Base-by-base conservation (phyloP, 805 yeast genomes). In the Torulaspora franciscae region DNA sequence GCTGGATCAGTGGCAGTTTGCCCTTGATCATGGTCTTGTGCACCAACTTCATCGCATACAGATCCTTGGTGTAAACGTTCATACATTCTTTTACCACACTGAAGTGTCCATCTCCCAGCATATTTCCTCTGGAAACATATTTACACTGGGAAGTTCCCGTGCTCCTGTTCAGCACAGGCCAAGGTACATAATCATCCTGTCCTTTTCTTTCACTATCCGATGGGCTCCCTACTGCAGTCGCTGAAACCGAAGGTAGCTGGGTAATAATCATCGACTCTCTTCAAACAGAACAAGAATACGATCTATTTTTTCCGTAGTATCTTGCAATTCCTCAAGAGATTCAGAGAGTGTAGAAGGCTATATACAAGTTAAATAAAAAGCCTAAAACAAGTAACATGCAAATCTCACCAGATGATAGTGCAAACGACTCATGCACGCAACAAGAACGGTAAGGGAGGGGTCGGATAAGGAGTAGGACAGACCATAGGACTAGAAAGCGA, bases 71-170 rank as follows among this genome's bases (percentile, higher is more conserved):
- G 24, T 55, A 50, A 4, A 58, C 59, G 47, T 70, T 69, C 57
- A 69, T 72, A 51, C 81, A 75, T 50, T 74, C 78, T 50, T 67
- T 71, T 10, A 77, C 81, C 7, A 68, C 64, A 13, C 79, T 72
- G 50, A 71, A 76, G 19, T 76, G 69, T 0, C 82, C 82, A 49
- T 66, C 65, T 2, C 78, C 78, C 13, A 73, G 43, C 33, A 52
- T 56, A 3, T 52, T 43, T n/a, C 55, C 47, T 32, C 52, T 56
- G 4, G 61, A 52, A 7, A 61, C 52, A 44, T 64, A 64, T 37
- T 62, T 62, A 35, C 68, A 64, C 32, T 59, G 52, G 19, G 52
- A 48, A 10, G 56, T 38, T 2, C 40, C 43, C 6, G 36, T 36
- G 6, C 27, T 43, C 19, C 37, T 39, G 4, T 46, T 48, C 36